Conservation (phyloP, 2,329 filamentous ascomycete species). For the Aspergillus latus region DNA sequence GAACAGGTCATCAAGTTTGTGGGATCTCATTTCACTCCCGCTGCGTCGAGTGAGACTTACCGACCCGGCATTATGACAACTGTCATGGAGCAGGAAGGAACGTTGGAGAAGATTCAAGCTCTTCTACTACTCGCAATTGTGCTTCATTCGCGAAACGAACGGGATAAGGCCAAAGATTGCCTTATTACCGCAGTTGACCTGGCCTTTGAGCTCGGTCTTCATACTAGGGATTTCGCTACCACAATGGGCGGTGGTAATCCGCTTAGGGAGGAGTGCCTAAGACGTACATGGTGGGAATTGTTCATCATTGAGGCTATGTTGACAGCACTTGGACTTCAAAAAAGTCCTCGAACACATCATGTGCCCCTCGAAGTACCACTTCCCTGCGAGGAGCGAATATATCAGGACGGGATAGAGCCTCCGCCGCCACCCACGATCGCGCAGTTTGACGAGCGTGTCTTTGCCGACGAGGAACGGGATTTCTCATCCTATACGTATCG, state of each 20-base stretch:
- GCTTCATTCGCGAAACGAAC: slow-evolving; percentile 73
- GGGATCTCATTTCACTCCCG: slow-evolving; percentile 54
- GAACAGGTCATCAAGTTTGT: slow-evolving; percentile 58
- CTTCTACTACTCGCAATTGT: slow-evolving; percentile 74
- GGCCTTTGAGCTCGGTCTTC: slow-evolving; percentile 74
- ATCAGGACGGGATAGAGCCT: slow-evolving; percentile 53
- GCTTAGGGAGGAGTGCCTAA: slow-evolving; percentile 76
- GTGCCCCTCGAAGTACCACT: slow-evolving; percentile 68
- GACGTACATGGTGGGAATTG: slow-evolving; percentile 87
- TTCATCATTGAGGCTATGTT: slow-evolving; percentile 83
- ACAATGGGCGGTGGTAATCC: slow-evolving; percentile 63
- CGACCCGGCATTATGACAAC: slow-evolving; percentile 35
- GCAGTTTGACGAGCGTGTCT: slow-evolving; percentile 76
- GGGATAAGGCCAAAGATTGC: slow-evolving; percentile 65
- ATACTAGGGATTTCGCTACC: slow-evolving; percentile 66
- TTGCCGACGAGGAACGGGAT: slow-evolving; percentile 62
- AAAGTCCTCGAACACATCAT: slow-evolving; percentile 65
- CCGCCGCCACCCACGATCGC: slow-evolving; percentile 62
- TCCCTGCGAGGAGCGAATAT: slow-evolving; percentile 78
- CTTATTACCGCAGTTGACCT: slow-evolving; percentile 68
- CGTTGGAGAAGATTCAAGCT: slow-evolving; percentile 71
- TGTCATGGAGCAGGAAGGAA: slow-evolving; percentile 41
- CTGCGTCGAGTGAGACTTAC: slow-evolving; percentile 47
- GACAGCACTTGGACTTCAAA: slow-evolving; percentile 62
- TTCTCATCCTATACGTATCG: slow-evolving; percentile 87